Evolutionary conservation across 192 early-diverging fungal species (phyloP), one percentile per base, ranked within the genome.

Genomic region (Piromyces finnis): DNA sequence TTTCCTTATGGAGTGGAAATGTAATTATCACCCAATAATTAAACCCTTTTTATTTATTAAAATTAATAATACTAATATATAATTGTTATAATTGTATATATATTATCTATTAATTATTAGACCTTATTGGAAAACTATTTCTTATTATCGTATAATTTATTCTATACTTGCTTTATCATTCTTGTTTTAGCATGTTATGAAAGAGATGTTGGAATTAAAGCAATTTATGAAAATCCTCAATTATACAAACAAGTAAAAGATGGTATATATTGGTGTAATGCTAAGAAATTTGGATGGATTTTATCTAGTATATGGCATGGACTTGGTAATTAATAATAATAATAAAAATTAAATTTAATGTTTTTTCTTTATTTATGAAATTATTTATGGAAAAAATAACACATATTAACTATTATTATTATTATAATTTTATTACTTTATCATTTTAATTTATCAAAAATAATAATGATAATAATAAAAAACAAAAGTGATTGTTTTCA

Each of bases 71-170:
- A n/a, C n/a, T n/a, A n/a, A n/a, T n/a, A n/a, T n/a, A n/a, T n/a
- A n/a, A n/a, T n/a, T n/a, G n/a, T n/a, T n/a, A n/a, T n/a, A n/a
- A n/a, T n/a, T n/a, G n/a, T n/a, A n/a, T n/a, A n/a, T n/a, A n/a
- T n/a, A n/a, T n/a, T n/a, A n/a, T n/a, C n/a, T n/a, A n/a, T n/a
- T n/a, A n/a, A n/a, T 32, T 32, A 37, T 12, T 37, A 88, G 87
- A 39, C 84, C 1, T 81, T 86, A 29, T 89, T 88, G 79, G 89
- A 90, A 82, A 86, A 89, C 41, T 79, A 87, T 36, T 90, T 90
- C 79, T 81, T 90, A 78, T 85, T 86, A 13, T 82, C 80, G 16
- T 90, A 85, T 83, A 91, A 91, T 82, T 81, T 91, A 28, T 79
- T 89, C 12, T 89, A 87, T 79, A 87, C 87, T 5, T 87, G 85